A percentile compares a stretch with the other conserved stretches of the same genome.
These are phyloP conservation scores for Marasmius oreades DNA, from an alignment of 1,284 basidiomycete species.

Conservation along the genomic window DNA sequence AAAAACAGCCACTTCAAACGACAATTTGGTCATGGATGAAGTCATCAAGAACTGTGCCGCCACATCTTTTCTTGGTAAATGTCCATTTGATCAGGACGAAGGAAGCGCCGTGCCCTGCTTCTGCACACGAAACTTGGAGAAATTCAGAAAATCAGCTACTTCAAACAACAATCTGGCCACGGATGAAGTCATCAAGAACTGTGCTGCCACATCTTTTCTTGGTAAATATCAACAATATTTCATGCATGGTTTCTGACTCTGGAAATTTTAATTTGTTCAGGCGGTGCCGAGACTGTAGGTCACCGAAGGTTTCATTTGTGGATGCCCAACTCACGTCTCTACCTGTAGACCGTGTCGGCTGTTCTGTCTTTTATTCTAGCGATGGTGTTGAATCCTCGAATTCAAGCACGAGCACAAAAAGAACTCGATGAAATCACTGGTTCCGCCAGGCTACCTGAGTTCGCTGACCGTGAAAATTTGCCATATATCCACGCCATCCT, in stretches of 20 bases:
- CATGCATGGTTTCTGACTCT: no score
- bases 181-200: no score
- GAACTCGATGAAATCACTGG: slow-evolving; percentile 5
- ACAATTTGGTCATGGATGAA: background rate
- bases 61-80: background rate
- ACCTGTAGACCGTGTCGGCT: background rate
- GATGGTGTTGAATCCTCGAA: slow-evolving; percentile 3
- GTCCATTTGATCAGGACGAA: no score
- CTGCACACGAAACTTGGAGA: no score
- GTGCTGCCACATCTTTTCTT: no score
- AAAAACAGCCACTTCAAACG: background rate
- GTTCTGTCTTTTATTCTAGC: background rate
- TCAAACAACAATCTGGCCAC: no score
- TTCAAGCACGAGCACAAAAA: background rate
- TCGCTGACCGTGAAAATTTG: background rate
- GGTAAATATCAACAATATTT: no score
- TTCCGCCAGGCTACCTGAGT: background rate
- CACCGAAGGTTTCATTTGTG: no score
- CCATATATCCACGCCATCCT: slow-evolving; percentile 3
- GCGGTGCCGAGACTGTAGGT: no score
- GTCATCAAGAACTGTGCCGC: background rate
- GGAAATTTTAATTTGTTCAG: no score
- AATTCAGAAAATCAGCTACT: no score
- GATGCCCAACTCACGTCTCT: background rate
- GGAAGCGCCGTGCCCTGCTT: no score